A percentile compares a stretch with the other conserved stretches of the same genome.
These are phyloP conservation scores for Triticum aestivum DNA, from an alignment of 176 grass and related monocot species.

Conservation along the genomic window IWGSC_CS_RefSeq_v2.1 NC_057797.1:18466034-18466533, in stretches of 20 bases:
- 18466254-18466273: conserved; percentile 21
- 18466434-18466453: conserved; percentile 63
- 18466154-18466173: conserved; percentile 42
- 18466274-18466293: conserved; percentile 36
- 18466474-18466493: no score
- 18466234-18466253: conserved; percentile 37
- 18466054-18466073: no score
- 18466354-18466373: conserved; percentile 27
- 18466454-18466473: conserved; percentile 63
- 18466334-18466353: conserved; percentile 7
- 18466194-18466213: conserved; percentile 34
- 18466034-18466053: no score
- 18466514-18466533: no score
- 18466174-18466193: conserved; percentile 31
- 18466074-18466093: conserved; percentile 31
- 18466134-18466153: conserved; percentile 43
- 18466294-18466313: conserved; percentile 44
- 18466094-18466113: conserved; percentile 26
- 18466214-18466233: conserved; percentile 43
- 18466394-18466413: conserved; percentile 47
- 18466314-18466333: conserved; percentile 35
- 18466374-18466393: conserved; percentile 45
- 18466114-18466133: conserved; percentile 44
- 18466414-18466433: conserved; percentile 51
- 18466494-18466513: no score